Evolutionary conservation across 2,329 filamentous ascomycete genomes (phyloP).

Genomic region (Pseudodiploospora longispora): DNA sequence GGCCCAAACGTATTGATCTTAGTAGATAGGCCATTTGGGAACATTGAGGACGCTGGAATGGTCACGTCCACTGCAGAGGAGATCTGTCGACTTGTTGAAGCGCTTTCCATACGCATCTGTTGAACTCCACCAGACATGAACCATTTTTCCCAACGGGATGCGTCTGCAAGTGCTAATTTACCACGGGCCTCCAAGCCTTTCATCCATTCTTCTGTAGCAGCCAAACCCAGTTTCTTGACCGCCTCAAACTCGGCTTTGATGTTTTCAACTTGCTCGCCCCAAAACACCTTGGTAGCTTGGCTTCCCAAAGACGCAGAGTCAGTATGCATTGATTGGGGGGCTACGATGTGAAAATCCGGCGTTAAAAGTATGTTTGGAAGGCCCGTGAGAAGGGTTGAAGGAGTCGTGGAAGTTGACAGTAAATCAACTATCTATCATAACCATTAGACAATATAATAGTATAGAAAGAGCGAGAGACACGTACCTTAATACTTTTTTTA

Average conservation of each 20-base stretch:
- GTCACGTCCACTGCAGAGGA: no score
- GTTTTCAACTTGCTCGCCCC: constrained; percentile 51
- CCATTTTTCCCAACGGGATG: constrained; percentile 70
- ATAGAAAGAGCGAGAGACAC: constrained; percentile 14
- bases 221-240: constrained; percentile 57
- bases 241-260: constrained; percentile 55
- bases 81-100: no score
- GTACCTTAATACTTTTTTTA: constrained; percentile 56
- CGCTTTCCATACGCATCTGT: constrained; percentile 22
- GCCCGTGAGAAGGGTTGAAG: constrained; percentile 56
- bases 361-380: constrained; percentile 62
- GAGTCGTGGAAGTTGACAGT: constrained; percentile 47
- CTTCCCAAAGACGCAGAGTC: constrained; percentile 37
- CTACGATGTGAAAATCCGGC: constrained; percentile 50
- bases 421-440: constrained; percentile 59
- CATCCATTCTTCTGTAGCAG: constrained; percentile 67
- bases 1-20: no score
- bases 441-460: constrained; percentile 10
- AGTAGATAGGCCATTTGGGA: no score
- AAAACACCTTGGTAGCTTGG: constrained; percentile 59
- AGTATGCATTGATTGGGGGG: constrained; percentile 45
- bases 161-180: constrained; percentile 50
- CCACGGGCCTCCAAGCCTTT: constrained; percentile 64
- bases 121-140: constrained; percentile 38
- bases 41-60: no score